These are phyloP conservation scores for Helichrysum umbraculigerum DNA, from an alignment of 129 eudicot species.

Conservation along the genomic window DNA sequence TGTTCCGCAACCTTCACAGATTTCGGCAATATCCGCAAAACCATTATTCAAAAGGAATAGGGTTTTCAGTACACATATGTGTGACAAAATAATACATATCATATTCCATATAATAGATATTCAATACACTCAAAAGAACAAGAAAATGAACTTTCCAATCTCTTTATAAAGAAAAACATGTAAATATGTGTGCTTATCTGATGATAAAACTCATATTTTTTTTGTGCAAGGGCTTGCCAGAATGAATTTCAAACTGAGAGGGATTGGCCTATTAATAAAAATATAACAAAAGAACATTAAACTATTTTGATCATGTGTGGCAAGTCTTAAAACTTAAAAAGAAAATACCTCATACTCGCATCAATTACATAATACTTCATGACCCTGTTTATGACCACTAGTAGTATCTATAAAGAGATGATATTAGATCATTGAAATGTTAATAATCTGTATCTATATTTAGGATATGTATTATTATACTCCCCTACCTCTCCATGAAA, in stretches of 20 bases:
- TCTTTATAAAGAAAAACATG: not conserved
- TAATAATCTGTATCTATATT: slow-evolving; percentile 10
- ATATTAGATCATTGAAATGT: slow-evolving; percentile 6
- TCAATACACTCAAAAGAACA: not conserved
- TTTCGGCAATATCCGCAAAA: not conserved
- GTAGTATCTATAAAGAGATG: slow-evolving; percentile 40
- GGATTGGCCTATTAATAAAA: slow-evolving; percentile 50
- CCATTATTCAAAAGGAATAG: not conserved
- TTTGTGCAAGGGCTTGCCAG: slow-evolving; percentile 65
- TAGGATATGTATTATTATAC: not conserved
- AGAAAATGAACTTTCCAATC: too few species aligned
- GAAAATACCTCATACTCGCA: slow-evolving; percentile 51
- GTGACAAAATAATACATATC: not conserved
- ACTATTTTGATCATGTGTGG: not conserved
- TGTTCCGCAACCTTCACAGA: not conserved
- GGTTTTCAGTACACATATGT: not conserved
- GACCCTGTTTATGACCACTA: slow-evolving; percentile 57
- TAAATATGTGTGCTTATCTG: not conserved
- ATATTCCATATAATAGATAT: too few species aligned
- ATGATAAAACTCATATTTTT: slow-evolving; percentile 55
- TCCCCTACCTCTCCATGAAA: slow-evolving; percentile 64
- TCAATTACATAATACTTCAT: slow-evolving; percentile 64
- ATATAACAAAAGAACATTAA: not conserved
- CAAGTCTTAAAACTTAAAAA: not conserved
- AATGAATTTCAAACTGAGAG: slow-evolving; percentile 80